Evolutionary conservation across 176 grass and related monocot species (phyloP).

Genomic region (Urochloa ruziziensis): DNA sequence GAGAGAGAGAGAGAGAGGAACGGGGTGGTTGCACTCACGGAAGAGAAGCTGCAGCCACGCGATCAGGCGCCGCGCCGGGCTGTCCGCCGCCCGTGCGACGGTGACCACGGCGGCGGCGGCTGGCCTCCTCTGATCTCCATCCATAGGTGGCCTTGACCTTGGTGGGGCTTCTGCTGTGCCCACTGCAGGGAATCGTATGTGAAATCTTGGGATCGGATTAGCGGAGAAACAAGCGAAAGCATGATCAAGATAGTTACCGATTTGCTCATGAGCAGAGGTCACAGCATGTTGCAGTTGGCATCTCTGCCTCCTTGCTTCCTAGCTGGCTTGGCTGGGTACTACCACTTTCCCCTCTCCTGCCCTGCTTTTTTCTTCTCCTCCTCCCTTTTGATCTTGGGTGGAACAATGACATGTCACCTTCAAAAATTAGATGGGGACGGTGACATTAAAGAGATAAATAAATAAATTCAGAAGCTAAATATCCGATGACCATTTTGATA

Average conservation of each 20-base stretch:
- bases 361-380: not conserved
- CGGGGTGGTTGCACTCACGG: constrained; percentile 34
- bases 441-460: not conserved
- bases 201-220: constrained; percentile 19
- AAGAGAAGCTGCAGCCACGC: constrained; percentile 39
- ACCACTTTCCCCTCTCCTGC: constrained; percentile 27
- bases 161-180: not conserved
- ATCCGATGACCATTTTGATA: not conserved
- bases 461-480: not conserved
- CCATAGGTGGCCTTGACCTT: constrained; percentile 32
- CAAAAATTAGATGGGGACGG: not conserved
- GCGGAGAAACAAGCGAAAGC: not conserved
- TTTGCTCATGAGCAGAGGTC: constrained; percentile 30
- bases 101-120: not conserved
- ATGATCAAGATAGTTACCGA: constrained; percentile 33
- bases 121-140: constrained; percentile 36
- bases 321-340: not conserved
- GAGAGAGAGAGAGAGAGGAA: not conserved
- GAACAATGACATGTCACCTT: constrained; percentile 46
- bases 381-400: constrained; percentile 1
- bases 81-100: not conserved
- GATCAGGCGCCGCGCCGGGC: constrained; percentile 36
- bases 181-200: not conserved
- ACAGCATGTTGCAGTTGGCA: constrained; percentile 18
- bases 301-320: constrained; percentile 14